A percentile compares a stretch with the other conserved stretches of the same genome.
Evolutionary conservation across 2,329 filamentous ascomycete species (phyloP).

Genomic region (Sarocladium kiliense): DNA sequence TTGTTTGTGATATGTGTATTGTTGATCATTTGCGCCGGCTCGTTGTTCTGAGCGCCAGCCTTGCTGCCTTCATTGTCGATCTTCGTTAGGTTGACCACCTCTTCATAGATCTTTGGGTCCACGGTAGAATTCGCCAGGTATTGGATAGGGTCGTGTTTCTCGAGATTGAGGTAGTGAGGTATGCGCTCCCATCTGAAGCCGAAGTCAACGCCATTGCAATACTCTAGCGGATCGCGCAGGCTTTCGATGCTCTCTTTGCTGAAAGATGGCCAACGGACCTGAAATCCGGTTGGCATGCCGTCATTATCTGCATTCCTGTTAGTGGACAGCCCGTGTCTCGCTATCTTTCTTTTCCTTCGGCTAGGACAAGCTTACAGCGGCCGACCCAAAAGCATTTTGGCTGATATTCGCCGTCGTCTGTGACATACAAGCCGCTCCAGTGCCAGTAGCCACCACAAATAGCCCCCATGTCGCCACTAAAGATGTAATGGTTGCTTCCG

Average conservation of each 20-base stretch:
- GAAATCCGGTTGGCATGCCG: background rate
- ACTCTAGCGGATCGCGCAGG: background rate
- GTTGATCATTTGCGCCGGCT: background rate
- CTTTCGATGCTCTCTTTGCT: background rate
- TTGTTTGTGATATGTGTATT: background rate
- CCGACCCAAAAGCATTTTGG: background rate
- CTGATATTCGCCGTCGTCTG: background rate
- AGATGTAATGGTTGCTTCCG: background rate
- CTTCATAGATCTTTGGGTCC: background rate
- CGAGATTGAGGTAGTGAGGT: background rate
- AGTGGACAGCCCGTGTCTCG: background rate
- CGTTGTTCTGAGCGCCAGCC: background rate
- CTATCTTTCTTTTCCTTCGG: too few species aligned
- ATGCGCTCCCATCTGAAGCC: background rate
- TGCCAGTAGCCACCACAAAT: background rate
- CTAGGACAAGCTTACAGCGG: background rate
- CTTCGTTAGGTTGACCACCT: background rate
- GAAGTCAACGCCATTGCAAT: background rate
- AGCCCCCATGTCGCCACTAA: background rate
- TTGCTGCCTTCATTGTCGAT: background rate
- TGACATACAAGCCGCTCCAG: background rate
- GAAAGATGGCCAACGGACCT: background rate
- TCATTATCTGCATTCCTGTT: background rate
- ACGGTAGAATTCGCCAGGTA: background rate
- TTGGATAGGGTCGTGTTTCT: background rate